Evolutionary conservation across 2,329 filamentous ascomycete species (phyloP).

Genomic region (Aspergillus quadricinctus): DNA sequence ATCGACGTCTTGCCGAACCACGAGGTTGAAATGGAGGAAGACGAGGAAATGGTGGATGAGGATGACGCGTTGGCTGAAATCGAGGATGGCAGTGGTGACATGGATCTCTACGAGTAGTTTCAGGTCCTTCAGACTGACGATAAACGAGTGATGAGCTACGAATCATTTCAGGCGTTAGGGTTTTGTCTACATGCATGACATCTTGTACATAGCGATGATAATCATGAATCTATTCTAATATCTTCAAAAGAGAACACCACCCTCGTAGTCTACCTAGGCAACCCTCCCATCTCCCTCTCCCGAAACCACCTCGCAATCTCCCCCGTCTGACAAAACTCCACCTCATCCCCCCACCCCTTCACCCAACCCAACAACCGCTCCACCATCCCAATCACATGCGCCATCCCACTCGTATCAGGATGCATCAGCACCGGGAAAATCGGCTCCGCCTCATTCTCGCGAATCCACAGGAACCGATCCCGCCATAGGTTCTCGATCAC

Average conservation of each 20-base stretch:
- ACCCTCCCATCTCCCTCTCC: slow-evolving; percentile 14
- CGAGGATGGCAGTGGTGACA: slow-evolving; percentile 53
- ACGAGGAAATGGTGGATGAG: slow-evolving; percentile 71
- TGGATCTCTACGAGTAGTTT: slow-evolving; percentile 57
- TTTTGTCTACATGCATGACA: neutral
- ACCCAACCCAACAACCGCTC: slow-evolving; percentile 51
- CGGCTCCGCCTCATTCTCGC: slow-evolving; percentile 37
- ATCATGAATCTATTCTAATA: no score
- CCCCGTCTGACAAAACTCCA: slow-evolving; percentile 28
- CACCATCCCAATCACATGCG: slow-evolving; percentile 57
- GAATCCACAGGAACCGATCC: slow-evolving; percentile 56
- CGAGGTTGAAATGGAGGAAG: slow-evolving; percentile 57
- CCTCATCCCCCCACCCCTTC: slow-evolving; percentile 34
- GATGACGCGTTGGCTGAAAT: slow-evolving; percentile 70
- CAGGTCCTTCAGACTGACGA: neutral
- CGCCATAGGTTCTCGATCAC: slow-evolving; percentile 59
- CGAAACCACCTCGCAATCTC: slow-evolving; percentile 29
- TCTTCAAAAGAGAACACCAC: no score
- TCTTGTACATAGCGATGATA: neutral
- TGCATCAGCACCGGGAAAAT: slow-evolving; percentile 53
- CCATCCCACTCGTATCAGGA: slow-evolving; percentile 58
- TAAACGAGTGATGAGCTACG: neutral
- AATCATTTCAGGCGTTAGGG: neutral
- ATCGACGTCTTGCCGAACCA: slow-evolving; percentile 84
- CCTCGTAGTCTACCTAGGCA: neutral